Conservation (phyloP, 108 stramenopile species). For the Cylindrotheca closterium region DNA sequence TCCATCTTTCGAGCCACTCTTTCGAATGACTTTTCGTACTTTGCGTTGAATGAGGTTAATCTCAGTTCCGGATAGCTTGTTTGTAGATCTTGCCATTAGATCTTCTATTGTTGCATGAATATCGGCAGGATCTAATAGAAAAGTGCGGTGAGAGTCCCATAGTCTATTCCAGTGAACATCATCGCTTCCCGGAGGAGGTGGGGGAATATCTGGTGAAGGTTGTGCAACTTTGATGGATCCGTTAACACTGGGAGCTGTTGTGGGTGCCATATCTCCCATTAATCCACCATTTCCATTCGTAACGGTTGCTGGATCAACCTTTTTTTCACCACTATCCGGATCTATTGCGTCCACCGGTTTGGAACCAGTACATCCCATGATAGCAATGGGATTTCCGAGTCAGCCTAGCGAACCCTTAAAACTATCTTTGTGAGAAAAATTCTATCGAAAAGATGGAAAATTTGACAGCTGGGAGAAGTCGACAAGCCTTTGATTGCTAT, state of each 20-base stretch:
- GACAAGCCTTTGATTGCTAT: too few relatives aligned
- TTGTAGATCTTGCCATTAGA: constrained; percentile 29
- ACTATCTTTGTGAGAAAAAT: too few relatives aligned
- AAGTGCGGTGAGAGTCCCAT: constrained; percentile 28
- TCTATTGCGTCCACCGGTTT: neutral
- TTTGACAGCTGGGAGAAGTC: too few relatives aligned
- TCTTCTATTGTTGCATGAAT: constrained; percentile 41
- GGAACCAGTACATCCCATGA: neutral
- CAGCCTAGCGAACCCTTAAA: too few relatives aligned
- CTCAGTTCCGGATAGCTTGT: constrained; percentile 36
- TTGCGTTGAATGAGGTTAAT: constrained; percentile 48
- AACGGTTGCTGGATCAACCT: neutral
- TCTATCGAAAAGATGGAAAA: too few relatives aligned
- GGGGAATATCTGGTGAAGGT: neutral
- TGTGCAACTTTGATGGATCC: constrained; percentile 1
- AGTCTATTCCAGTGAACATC: constrained; percentile 42
- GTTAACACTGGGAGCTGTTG: neutral
- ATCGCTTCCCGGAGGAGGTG: constrained; percentile 1
- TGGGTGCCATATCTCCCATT: too few relatives aligned
- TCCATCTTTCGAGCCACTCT: neutral
- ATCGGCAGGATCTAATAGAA: constrained; percentile 57
- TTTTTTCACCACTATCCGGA: neutral
- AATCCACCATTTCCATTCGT: neutral
- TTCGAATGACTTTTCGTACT: constrained; percentile 37
- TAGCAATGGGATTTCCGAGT: too few relatives aligned